Base-by-base conservation (phyloP, 2,329 filamentous ascomycete species). In the Microsporum canis region DNA sequence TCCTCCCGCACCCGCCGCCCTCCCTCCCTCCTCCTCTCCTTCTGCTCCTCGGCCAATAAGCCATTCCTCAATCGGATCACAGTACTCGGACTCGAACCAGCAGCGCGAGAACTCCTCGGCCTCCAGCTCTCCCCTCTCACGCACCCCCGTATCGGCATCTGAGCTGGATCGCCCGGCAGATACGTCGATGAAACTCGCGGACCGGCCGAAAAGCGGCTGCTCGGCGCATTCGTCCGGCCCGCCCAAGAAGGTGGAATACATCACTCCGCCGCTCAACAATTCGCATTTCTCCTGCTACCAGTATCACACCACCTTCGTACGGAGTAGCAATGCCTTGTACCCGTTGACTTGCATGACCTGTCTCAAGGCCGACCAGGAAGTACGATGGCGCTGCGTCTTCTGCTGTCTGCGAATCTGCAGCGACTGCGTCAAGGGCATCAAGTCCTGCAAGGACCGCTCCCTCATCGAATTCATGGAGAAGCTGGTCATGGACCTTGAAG, bases 341-440 rank as follows among this genome's bases (percentile, higher is more conserved):
- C 68, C 75, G 3, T 66, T 76, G 43, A 75, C 73, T 5, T 77
- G 75, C 65, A 76, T 77, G 74, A 72, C 73, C 3, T 77, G 75
- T 63, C 70, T 71, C 36, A 74, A 73, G 58, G 67, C 70, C 8
- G 73, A 77, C 59, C 70, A 68, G 3, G 70, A 76, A 62, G 65
- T 71, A 31, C 70, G 74, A 5, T 70, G 72, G 62, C 71, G 72
- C 38, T 77, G 75, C 63, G 71, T 73, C 7, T 77, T 76, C 58
- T 77, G 75, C 61, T 74, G 70, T 60, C 61, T 77, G 65, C 70
- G 75, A 4, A 69, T 77, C 41, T 77, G 75, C 60, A 68, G 63
- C 4, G 63, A 65, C 10, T 77, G 75, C 61, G 69, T 69, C 59
- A 66, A 72, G 58, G 61, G 59, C 12, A 63, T 77, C 62, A 68